A percentile compares a stretch with the other conserved stretches of the same genome.
phyloP scores from a whole-genome alignment of 768 basidiomycete genomes.

The Psilocybe tampanensis region DNA sequence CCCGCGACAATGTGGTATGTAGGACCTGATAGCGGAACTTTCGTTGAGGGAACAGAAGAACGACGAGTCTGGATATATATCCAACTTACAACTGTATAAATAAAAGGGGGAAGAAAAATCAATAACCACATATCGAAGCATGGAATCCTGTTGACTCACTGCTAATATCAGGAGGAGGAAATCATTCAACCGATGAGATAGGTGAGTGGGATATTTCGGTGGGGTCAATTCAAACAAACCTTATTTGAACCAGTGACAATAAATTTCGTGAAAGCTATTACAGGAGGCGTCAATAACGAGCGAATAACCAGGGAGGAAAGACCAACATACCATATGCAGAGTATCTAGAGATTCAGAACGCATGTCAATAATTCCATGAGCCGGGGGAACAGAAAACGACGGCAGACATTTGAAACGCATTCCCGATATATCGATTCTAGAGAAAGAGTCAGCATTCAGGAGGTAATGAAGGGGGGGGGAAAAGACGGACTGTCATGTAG shows the following conservation, averaged over 20 bases:
- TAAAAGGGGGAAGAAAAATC: neutral
- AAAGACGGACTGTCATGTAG: slow-evolving; percentile 9
- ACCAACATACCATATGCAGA: slow-evolving; percentile 7
- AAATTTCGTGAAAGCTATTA: neutral
- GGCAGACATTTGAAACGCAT: slow-evolving; percentile 9
- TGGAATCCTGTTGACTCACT: neutral
- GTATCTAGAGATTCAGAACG: slow-evolving; percentile 1
- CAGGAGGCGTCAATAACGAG: neutral
- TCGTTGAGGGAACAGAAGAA: neutral
- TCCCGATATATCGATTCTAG: slow-evolving; percentile 15
- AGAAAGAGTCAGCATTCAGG: too few species aligned
- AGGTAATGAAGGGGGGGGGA: too few species aligned
- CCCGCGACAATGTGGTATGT: neutral
- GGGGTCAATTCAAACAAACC: neutral
- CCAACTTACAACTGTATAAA: neutral
- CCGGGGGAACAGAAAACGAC: neutral
- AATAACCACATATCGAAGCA: neutral
- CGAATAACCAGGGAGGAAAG: neutral
- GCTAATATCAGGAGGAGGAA: neutral
- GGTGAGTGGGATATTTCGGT: neutral
- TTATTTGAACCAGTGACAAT: neutral
- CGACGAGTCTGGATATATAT: too few species aligned
- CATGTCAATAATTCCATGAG: neutral
- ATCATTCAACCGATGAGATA: neutral
- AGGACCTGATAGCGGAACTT: neutral